Evolutionary conservation across 2,329 filamentous ascomycete species (phyloP), one percentile per base, ranked within the genome.

Genomic region (Tolypocladium nubicola): DNA sequence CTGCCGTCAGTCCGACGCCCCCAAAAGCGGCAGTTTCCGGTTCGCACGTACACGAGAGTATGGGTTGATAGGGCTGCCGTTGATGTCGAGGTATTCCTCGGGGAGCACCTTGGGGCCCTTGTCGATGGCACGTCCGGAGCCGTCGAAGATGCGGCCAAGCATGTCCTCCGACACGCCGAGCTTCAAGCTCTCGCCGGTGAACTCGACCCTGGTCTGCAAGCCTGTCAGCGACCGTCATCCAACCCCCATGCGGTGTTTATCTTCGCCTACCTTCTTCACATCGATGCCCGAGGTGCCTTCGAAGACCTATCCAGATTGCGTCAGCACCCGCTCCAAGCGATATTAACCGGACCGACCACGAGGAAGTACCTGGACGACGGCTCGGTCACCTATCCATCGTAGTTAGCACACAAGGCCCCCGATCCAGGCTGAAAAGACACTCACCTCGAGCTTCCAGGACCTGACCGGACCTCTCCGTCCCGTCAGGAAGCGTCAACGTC

Each of bases 111-210:
- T 97, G 61, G 94, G 94, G 56, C 95, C 94, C 79, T 97, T 99
- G 79, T 99, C 94, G 73, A 99, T 99, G 66, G 95, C 89, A 75
- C 93, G 88, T 71, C 94, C 94, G 60, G 94, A 97, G 68, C 94
- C 94, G 79, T 99, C 92, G 72, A 99, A 99, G 75, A 97, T 91
- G 79, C 95, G 93, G 64, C 94, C 94, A 76, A 99, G 78, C 94
- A 99, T 99, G 79, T 99, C 94, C 78, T 99, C 95, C 55, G 94
- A 97, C 60, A 99, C 94, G 75, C 94, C 94, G 56, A 99, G 88
- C 84, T 97, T 97, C 79, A 99, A 79, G 79, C 90, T 97, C 78
- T 97, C 84, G 60, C 94, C 94, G 38, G 89, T 95, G 75, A 99
- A 97, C 73, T 99, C 90, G 73, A 99, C 93, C 82, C 88, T 95